These are phyloP conservation scores for Pouteria glomerata DNA, from an alignment of 148 eudicot species.

Conservation along the genomic window DNA sequence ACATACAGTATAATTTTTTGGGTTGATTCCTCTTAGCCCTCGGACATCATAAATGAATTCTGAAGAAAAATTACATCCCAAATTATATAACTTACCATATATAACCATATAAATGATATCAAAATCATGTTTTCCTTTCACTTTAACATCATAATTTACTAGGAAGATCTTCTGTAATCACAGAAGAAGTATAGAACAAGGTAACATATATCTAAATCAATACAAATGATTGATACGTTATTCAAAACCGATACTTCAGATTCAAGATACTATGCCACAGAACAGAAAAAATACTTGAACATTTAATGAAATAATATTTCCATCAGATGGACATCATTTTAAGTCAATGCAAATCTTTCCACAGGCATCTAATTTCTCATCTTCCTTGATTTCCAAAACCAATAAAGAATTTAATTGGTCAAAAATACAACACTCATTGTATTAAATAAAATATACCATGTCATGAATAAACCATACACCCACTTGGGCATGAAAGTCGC, in stretches of 20 bases:
- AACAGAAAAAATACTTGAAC: not conserved
- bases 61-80: no score
- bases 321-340: not conserved
- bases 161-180: not conserved
- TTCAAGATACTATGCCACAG: not conserved
- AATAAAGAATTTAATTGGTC: not conserved
- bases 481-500: slow-evolving; percentile 98
- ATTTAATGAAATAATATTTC: not conserved
- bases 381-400: not conserved
- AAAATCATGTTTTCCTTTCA: not conserved
- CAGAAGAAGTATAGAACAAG: not conserved
- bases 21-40: no score
- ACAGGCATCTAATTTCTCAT: not conserved
- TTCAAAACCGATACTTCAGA: not conserved
- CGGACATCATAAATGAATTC: no score
- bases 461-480: slow-evolving; percentile 18
- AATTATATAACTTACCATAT: no score
- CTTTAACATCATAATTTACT: not conserved
- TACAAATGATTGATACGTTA: no score
- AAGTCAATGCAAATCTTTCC: not conserved
- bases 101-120: no score
- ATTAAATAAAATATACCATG: not conserved
- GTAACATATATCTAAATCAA: no score
- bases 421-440: not conserved
- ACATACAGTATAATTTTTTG: no score